phyloP scores from a whole-genome alignment of 2,329 filamentous ascomycete species.

The Podosphaera fusca region DNA sequence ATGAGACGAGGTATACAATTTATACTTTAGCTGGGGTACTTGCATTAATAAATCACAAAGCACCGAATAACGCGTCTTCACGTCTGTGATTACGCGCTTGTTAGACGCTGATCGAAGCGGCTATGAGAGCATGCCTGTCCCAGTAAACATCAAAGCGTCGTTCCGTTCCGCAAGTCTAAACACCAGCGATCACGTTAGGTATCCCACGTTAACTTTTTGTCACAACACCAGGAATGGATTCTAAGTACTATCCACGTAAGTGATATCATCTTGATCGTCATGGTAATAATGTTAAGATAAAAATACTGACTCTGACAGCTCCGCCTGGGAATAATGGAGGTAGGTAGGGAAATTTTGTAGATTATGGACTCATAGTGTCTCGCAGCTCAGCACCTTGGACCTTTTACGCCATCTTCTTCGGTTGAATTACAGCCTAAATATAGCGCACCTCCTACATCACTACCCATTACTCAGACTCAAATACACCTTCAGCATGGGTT shows the following conservation, averaged over 20 bases:
- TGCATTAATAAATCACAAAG: too few relatives aligned
- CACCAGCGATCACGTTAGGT: too few relatives aligned
- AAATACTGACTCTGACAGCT: conserved; percentile 7
- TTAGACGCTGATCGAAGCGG: too few relatives aligned
- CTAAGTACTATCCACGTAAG: conserved; percentile 17
- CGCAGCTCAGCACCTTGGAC: conserved; percentile 13
- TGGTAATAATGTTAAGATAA: conserved; percentile 5
- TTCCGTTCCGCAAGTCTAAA: too few relatives aligned
- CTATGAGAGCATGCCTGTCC: background rate
- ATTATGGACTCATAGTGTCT: conserved; percentile 10
- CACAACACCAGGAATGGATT: conserved; percentile 2
- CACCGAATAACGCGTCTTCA: too few relatives aligned
- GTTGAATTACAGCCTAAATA: background rate
- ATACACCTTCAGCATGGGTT: too few relatives aligned
- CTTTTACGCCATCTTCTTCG: conserved; percentile 8
- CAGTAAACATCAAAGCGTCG: background rate
- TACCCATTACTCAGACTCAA: too few relatives aligned
- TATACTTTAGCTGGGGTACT: too few relatives aligned
- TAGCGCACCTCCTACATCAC: background rate
- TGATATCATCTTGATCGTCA: conserved; percentile 3
- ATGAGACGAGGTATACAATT: too few relatives aligned
- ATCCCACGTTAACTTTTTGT: too few relatives aligned
- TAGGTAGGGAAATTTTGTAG: conserved; percentile 2
- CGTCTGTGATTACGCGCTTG: too few relatives aligned
- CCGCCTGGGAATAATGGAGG: conserved; percentile 12